phyloP scores from a whole-genome alignment of 2,329 filamentous ascomycete species.

The Ophiostoma ips region DNA sequence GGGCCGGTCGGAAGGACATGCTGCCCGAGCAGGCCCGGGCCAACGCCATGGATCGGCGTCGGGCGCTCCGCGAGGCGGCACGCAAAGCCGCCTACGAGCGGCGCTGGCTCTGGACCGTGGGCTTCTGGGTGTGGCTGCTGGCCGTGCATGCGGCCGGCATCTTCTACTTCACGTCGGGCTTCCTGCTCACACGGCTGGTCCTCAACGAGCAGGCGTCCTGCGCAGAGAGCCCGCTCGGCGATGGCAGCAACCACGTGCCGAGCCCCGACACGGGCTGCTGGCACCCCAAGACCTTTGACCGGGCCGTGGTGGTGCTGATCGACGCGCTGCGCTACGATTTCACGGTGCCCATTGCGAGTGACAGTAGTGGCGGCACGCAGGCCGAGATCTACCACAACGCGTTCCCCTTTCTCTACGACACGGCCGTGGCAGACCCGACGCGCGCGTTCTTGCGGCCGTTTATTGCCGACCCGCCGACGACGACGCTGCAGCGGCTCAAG shows the following conservation, averaged over 20 bases:
- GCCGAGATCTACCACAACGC: slow-evolving; percentile 62
- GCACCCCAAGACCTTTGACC: slow-evolving; percentile 89
- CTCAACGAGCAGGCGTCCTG: slow-evolving; percentile 65
- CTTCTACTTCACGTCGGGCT: slow-evolving; percentile 87
- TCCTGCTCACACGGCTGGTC: slow-evolving; percentile 75
- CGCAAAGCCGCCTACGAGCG: slow-evolving; percentile 36
- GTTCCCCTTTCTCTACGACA: slow-evolving; percentile 76
- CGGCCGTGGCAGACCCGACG: slow-evolving; percentile 55
- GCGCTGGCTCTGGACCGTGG: slow-evolving; percentile 44
- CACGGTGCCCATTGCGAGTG: slow-evolving; percentile 59
- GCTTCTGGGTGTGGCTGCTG: slow-evolving; percentile 57
- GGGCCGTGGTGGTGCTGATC: slow-evolving; percentile 78
- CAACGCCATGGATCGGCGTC: slow-evolving; percentile 29
- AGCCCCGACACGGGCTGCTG: slow-evolving; percentile 63
- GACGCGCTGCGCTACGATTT: slow-evolving; percentile 97
- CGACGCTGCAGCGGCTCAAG: slow-evolving; percentile 83
- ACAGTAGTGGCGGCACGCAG: slow-evolving; percentile 13
- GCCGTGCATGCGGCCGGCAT: slow-evolving; percentile 68
- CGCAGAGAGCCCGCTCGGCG: slow-evolving; percentile 49
- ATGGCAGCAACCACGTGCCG: slow-evolving; percentile 22
- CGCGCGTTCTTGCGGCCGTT: slow-evolving; percentile 88
- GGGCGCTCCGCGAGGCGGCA: slow-evolving; percentile 32
- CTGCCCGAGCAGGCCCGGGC: slow-evolving; percentile 13
- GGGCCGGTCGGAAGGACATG: slow-evolving; percentile 19
- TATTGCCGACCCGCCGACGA: slow-evolving; percentile 91